Percentiles rank a stretch among this genome's conserved stretches.
phyloP scores from a whole-genome alignment of 225 moss, liverwort and hornwort genomes.

The Polytrichum commune region DNA sequence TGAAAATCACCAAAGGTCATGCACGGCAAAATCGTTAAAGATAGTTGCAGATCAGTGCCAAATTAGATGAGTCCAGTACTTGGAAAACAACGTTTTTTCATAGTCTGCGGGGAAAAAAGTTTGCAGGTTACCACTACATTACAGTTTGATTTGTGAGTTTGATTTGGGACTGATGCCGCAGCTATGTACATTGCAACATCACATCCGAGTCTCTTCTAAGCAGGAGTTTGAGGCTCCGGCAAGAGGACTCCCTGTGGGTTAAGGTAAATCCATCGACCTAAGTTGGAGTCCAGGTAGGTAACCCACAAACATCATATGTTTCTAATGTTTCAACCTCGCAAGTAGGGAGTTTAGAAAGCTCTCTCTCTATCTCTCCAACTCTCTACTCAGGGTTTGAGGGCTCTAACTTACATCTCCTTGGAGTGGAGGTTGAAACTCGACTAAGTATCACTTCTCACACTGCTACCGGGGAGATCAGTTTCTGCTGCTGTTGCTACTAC shows the following conservation, averaged over 20 bases:
- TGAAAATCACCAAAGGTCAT: no score
- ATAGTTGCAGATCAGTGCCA: no score
- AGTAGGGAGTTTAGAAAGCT: not conserved
- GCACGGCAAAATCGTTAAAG: no score
- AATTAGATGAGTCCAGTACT: no score
- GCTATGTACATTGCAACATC: slow-evolving; percentile 60
- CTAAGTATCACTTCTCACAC: not conserved
- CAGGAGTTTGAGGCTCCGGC: slow-evolving; percentile 24
- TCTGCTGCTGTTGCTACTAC: no score
- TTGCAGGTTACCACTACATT: slow-evolving; percentile 13
- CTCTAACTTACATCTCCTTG: not conserved
- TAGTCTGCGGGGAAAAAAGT: no score
- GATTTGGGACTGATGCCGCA: slow-evolving; percentile 53
- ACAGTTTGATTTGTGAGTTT: not conserved
- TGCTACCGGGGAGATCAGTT: not conserved
- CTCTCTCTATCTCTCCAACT: not conserved
- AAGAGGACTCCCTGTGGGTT: slow-evolving; percentile 67
- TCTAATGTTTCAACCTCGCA: slow-evolving; percentile 1
- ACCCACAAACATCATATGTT: slow-evolving; percentile 20
- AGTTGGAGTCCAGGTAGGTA: no score
- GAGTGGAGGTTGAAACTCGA: not conserved
- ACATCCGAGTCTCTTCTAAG: slow-evolving; percentile 57
- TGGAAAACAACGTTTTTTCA: no score
- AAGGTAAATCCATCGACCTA: no score
- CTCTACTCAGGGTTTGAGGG: not conserved